phyloP scores from a whole-genome alignment of 1,284 basidiomycete genomes.

The Ustilago trichophora region DNA sequence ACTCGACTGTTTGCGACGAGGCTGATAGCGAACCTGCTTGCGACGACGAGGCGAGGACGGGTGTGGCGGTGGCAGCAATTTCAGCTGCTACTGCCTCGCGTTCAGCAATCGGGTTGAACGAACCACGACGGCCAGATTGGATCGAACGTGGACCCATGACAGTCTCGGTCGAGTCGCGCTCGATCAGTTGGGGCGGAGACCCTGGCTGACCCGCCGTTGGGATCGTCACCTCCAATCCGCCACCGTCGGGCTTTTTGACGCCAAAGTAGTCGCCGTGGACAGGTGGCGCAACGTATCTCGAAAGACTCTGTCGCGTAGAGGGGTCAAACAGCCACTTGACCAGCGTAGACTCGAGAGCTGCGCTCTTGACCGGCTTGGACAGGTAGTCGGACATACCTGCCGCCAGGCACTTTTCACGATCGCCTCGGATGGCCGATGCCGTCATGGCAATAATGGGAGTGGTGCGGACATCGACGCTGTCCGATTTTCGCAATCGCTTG shows the following conservation, averaged over 20 bases:
- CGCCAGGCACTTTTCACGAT: constrained; percentile 60
- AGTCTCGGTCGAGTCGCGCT: constrained; percentile 49
- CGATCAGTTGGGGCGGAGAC: constrained; percentile 33
- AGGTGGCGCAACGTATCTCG: constrained; percentile 43
- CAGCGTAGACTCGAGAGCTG: constrained; percentile 54
- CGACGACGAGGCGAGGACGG: background rate
- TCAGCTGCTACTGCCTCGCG: constrained; percentile 35
- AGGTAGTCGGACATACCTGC: constrained; percentile 63
- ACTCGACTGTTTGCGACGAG: constrained; percentile 2
- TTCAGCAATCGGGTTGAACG: constrained; percentile 41
- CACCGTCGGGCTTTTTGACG: constrained; percentile 17
- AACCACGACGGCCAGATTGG: constrained; percentile 40
- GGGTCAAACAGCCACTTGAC: constrained; percentile 60
- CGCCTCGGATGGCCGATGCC: constrained; percentile 60
- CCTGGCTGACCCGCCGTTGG: constrained; percentile 13
- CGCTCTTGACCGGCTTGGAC: constrained; percentile 61
- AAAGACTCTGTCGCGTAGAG: constrained; percentile 52
- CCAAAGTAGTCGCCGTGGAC: constrained; percentile 41
- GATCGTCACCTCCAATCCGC: constrained; percentile 29
- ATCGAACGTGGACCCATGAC: constrained; percentile 43
- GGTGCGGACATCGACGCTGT: constrained; percentile 52
- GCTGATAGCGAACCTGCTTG: no score
- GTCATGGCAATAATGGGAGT: constrained; percentile 62
- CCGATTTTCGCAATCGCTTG: constrained; percentile 46
- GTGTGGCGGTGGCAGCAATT: constrained; percentile 17